These are phyloP conservation scores for Calonectria pseudoturangicola DNA, from an alignment of 2,329 filamentous ascomycete species.

Conservation along the genomic window DNA sequence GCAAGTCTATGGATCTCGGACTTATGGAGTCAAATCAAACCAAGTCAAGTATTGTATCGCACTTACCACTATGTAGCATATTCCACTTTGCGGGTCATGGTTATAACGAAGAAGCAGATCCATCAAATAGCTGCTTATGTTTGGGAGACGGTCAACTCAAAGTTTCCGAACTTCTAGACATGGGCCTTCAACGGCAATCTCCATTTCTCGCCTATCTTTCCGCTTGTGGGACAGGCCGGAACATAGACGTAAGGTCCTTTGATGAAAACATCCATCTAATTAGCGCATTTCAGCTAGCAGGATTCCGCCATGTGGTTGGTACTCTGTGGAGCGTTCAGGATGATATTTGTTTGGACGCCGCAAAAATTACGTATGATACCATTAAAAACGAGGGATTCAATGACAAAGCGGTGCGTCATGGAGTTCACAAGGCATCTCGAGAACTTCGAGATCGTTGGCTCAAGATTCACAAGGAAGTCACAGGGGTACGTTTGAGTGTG, in stretches of 20 bases:
- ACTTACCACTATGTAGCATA: too few species aligned
- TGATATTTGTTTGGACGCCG: background rate
- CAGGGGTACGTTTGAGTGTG: too few species aligned
- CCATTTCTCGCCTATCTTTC: background rate
- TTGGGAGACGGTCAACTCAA: too few species aligned
- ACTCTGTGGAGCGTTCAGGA: background rate
- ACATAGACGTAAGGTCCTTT: background rate
- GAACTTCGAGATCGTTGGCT: background rate
- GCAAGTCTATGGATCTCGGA: too few species aligned
- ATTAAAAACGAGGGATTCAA: background rate
- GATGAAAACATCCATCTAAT: background rate
- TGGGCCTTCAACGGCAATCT: background rate
- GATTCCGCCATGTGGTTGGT: background rate
- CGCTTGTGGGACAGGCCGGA: background rate
- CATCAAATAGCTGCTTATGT: too few species aligned
- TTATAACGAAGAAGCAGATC: too few species aligned
- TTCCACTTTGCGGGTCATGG: too few species aligned
- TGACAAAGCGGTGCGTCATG: background rate
- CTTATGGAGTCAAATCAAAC: too few species aligned
- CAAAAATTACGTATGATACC: background rate
- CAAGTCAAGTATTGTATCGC: too few species aligned
- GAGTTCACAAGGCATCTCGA: background rate
- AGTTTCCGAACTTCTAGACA: too few species aligned
- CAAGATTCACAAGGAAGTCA: too few species aligned
- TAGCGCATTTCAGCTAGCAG: background rate